Evolutionary conservation across 176 grass and related monocot genomes (phyloP).

Genomic region (Olyra latifolia): DNA sequence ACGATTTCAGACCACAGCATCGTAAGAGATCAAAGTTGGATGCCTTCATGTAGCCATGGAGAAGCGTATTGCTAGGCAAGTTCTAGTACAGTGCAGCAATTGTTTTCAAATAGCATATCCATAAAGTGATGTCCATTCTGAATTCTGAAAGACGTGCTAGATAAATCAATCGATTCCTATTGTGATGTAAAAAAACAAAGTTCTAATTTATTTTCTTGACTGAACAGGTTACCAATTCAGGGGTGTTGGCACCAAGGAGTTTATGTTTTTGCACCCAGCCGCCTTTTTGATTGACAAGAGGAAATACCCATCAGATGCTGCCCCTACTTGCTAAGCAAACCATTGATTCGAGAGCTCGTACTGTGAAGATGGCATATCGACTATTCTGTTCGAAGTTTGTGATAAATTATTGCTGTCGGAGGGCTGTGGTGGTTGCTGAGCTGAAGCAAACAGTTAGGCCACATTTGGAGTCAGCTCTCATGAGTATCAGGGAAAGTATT

Average conservation of each 20-base stretch:
- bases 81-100: neutral
- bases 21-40: conserved; percentile 65
- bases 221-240: conserved; percentile 44
- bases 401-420: conserved; percentile 14
- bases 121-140: neutral
- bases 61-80: conserved; percentile 48
- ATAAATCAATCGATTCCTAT: neutral
- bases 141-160: neutral
- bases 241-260: conserved; percentile 27
- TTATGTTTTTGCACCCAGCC: conserved; percentile 29
- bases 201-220: conserved; percentile 36
- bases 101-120: conserved; percentile 9
- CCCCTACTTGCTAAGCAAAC: neutral
- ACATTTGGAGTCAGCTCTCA: conserved; percentile 18
- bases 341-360: conserved; percentile 24
- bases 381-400: conserved; percentile 31
- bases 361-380: neutral
- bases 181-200: neutral
- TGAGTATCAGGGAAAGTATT: conserved; percentile 38
- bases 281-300: conserved; percentile 39
- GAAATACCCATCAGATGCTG: conserved; percentile 20
- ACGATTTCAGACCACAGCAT: conserved; percentile 71
- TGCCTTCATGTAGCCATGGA: conserved; percentile 63
- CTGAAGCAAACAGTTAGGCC: conserved; percentile 30
- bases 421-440: neutral